phyloP scores from a whole-genome alignment of 139 green algal genomes.

The Coelastrella sp. region DNA sequence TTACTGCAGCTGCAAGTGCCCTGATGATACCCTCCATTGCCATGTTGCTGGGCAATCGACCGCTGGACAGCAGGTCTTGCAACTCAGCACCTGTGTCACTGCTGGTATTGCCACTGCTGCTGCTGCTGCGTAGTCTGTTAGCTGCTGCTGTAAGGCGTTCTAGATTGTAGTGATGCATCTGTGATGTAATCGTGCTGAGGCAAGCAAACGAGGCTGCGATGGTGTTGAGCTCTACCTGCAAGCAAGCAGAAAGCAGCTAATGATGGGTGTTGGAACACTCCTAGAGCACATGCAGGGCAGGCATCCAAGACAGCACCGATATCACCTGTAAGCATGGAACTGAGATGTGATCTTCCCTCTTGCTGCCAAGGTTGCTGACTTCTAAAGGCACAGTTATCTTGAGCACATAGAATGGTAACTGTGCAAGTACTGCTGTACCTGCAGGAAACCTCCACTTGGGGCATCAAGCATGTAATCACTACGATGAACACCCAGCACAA shows the following conservation, averaged over 20 bases:
- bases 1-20: slow-evolving; percentile 55
- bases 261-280: too few relatives aligned
- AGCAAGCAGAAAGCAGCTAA: neutral
- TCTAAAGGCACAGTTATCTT: too few relatives aligned
- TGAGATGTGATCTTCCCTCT: too few relatives aligned
- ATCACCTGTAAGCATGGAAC: too few relatives aligned
- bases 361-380: too few relatives aligned
- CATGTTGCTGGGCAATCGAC: slow-evolving; percentile 78
- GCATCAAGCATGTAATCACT: slow-evolving; percentile 99
- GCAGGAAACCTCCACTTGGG: slow-evolving; percentile 84
- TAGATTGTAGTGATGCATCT: slow-evolving; percentile 75
- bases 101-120: slow-evolving; percentile 12
- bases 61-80: neutral
- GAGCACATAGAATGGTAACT: too few relatives aligned
- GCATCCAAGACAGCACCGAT: too few relatives aligned
- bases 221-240: slow-evolving; percentile 98
- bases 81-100: too few relatives aligned
- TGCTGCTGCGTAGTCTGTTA: neutral
- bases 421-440: too few relatives aligned
- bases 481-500: slow-evolving; percentile 87
- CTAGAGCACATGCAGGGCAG: too few relatives aligned
- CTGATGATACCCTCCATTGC: slow-evolving; percentile 66
- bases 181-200: slow-evolving; percentile 76
- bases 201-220: slow-evolving; percentile 96
- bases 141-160: neutral